Conservation (phyloP, 2,329 filamentous ascomycete genomes). For the Ascochyta clinopodiicola region DNA sequence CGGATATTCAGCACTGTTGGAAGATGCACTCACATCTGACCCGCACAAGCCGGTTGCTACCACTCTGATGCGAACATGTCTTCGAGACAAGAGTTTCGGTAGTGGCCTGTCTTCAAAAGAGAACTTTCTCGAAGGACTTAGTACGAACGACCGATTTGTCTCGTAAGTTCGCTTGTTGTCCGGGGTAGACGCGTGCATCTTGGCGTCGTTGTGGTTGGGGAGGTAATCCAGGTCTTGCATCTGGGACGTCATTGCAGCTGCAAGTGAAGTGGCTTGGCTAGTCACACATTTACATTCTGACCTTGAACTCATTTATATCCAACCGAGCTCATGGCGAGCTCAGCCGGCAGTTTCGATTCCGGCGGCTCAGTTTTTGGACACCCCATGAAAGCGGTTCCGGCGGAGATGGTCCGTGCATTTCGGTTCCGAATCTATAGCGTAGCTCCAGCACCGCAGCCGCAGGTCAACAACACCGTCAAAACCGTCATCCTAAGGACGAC, state of each 20-base stretch:
- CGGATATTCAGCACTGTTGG: not conserved
- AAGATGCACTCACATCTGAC: slow-evolving; percentile 55
- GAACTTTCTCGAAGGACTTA: slow-evolving; percentile 13
- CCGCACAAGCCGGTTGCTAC: slow-evolving; percentile 86
- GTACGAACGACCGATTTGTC: slow-evolving; percentile 12
- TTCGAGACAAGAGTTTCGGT: slow-evolving; percentile 65
- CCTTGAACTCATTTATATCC: not conserved
- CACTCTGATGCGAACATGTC: slow-evolving; percentile 78
- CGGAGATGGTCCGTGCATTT: not conserved
- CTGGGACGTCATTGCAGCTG: not conserved
- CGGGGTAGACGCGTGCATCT: not conserved
- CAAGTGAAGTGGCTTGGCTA: not conserved
- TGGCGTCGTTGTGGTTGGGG: not conserved
- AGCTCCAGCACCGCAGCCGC: not conserved
- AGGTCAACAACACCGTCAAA: no score
- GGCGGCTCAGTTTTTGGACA: not conserved
- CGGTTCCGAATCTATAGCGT: not conserved
- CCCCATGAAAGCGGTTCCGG: not conserved
- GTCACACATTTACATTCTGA: not conserved
- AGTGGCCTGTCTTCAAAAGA: slow-evolving; percentile 72
- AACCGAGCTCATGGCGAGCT: not conserved
- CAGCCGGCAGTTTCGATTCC: not conserved
- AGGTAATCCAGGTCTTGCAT: not conserved
- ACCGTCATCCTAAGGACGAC: no score
- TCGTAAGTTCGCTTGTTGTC: not conserved